Conservation (phyloP, 345 rosid genomes). For the Cardamine chenopodiifolia region DNA sequence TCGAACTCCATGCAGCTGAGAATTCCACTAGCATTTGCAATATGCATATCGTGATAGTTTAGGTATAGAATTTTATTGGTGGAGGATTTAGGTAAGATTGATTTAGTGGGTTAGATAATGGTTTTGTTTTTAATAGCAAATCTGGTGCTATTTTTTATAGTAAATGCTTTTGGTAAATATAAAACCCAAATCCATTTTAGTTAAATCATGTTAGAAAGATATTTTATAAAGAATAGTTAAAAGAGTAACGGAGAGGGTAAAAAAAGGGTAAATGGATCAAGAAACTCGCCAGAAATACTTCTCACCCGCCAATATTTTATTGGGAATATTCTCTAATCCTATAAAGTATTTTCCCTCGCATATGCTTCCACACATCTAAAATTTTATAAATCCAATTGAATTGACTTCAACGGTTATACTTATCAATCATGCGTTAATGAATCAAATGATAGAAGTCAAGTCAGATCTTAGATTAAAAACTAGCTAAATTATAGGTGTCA, state of each 20-base stretch:
- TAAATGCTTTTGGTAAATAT: slow-evolving; percentile 1
- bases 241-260: neutral
- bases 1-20: slow-evolving; percentile 13
- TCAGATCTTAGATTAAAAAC: neutral
- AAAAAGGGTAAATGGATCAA: neutral
- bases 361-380: slow-evolving; percentile 14
- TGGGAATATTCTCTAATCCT: neutral
- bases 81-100: slow-evolving; percentile 35
- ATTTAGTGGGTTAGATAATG: slow-evolving; percentile 19
- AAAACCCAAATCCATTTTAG: neutral
- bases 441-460: slow-evolving; percentile 9
- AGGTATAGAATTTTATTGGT: slow-evolving; percentile 26
- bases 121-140: neutral
- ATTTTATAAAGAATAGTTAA: neutral
- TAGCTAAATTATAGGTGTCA: neutral
- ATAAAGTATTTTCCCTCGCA: neutral
- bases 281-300: slow-evolving; percentile 15
- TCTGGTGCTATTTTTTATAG: neutral
- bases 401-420: neutral
- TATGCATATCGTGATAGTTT: slow-evolving; percentile 8
- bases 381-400: neutral
- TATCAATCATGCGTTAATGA: neutral
- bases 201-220: neutral
- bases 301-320: slow-evolving; percentile 8
- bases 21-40: slow-evolving; percentile 22